Base-by-base conservation (phyloP, 495 filamentous ascomycete genomes). In the Platismatia glauca region DNA sequence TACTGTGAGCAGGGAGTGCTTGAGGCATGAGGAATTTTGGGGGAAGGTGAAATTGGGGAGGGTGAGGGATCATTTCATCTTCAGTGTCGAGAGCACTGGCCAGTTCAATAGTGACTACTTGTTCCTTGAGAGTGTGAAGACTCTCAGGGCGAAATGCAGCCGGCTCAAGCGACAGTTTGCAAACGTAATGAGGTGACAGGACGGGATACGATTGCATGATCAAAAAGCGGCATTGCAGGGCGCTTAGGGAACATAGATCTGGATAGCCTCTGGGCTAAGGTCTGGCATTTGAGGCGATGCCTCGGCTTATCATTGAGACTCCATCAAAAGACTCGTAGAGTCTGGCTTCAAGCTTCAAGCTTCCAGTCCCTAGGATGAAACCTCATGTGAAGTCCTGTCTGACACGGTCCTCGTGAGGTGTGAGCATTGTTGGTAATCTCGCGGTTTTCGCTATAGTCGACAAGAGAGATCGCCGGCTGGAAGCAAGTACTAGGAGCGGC, bases 61-160 rank as follows among this genome's bases (percentile, higher is more conserved):
- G 35, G 76, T 89, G 46, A 77, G 88, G 64, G 95, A 99, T 75
- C 95, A 99, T 75, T 99, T 99, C 71, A 97, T 99, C 74, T 99
- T 91, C 80, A 85, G 82, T 60, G 79, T 99, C 9, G 95, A 99
- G 80, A 96, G 91, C 76, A 87, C 90, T 13, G 95, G 95, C 13
- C 94, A 97, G 75, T 93, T 89, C 72, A 84, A 90, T 33, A 94
- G 90, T 70, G 91, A 96, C 67, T 82, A 87, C 71, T 78, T 97
- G 58, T 96, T 97, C 81, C 71, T 97, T 50, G 90, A 96, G 74
- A 83, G 89, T 9, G 85, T 97, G 29, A 86, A 84, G 73, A 79
- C 90, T 57, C 76, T 99, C 65, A 96, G 89, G 79, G 78, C 82
- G 63, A 97, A 97, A 74, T 86, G 82, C 65, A 72, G 77, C 61